Percentiles rank a stretch among this genome's conserved stretches.
phyloP scores from a whole-genome alignment of 768 basidiomycete species.

The Hericium alpestre region DNA sequence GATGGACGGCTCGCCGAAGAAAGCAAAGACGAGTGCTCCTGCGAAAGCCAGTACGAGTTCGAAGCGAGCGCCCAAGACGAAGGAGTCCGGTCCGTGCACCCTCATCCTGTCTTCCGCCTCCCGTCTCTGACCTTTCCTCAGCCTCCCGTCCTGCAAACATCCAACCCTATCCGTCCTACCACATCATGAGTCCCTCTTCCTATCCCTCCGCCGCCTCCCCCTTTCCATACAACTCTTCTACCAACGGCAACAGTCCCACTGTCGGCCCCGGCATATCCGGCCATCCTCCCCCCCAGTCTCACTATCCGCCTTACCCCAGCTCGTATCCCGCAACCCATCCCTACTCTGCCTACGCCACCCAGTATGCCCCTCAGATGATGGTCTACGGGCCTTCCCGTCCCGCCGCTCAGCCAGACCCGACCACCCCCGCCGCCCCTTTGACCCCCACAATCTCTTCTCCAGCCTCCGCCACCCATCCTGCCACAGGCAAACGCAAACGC shows the following conservation, averaged over 20 bases:
- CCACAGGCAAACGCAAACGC: conserved; percentile 54
- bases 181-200: conserved; percentile 58
- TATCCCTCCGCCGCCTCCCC: conserved; percentile 33
- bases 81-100: too few species aligned
- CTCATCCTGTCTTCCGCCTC: neutral
- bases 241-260: conserved; percentile 27
- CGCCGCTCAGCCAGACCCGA: conserved; percentile 26
- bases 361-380: conserved; percentile 43
- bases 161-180: conserved; percentile 45
- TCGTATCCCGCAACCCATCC: conserved; percentile 29
- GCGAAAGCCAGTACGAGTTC: too few species aligned
- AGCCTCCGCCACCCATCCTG: conserved; percentile 5
- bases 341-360: conserved; percentile 39
- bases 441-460: conserved; percentile 20
- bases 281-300: conserved; percentile 40
- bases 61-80: too few species aligned
- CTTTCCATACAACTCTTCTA: conserved; percentile 23
- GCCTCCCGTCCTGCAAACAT: conserved; percentile 27
- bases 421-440: conserved; percentile 18
- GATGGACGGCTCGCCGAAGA: too few species aligned
- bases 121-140: conserved; percentile 8
- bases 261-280: conserved; percentile 28
- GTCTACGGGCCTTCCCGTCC: conserved; percentile 44
- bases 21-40: too few species aligned
- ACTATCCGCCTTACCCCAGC: conserved; percentile 33